Evolutionary conservation across 2,329 filamentous ascomycete species (phyloP).

Genomic region (Pseudogymnoascus sp.): DNA sequence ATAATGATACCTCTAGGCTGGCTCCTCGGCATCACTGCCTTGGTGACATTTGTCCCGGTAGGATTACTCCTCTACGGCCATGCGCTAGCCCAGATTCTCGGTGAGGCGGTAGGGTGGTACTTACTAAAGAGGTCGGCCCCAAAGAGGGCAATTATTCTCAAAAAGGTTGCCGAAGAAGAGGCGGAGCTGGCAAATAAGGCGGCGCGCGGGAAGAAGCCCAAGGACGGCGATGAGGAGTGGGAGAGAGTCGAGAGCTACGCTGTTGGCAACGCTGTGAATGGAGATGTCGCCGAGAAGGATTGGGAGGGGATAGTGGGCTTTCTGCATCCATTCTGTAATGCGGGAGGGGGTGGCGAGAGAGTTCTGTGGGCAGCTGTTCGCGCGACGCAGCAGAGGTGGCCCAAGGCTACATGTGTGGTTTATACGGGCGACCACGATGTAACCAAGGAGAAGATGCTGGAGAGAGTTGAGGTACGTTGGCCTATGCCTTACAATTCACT

Average conservation of each 20-base stretch:
- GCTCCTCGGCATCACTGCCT: slow-evolving; percentile 4
- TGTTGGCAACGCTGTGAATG: slow-evolving; percentile 37
- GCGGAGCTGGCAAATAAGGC: not conserved
- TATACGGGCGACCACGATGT: slow-evolving; percentile 95
- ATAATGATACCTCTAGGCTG: not conserved
- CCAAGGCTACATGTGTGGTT: slow-evolving; percentile 79
- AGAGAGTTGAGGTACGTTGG: slow-evolving; percentile 58
- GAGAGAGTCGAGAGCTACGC: slow-evolving; percentile 56
- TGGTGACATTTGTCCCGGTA: not conserved
- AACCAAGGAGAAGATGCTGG: slow-evolving; percentile 69
- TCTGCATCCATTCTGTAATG: slow-evolving; percentile 98
- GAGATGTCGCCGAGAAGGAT: slow-evolving; percentile 41
- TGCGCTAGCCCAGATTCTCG: slow-evolving; percentile 4
- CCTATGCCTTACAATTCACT: not conserved
- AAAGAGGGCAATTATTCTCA: slow-evolving; percentile 23
- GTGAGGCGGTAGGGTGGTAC: not conserved
- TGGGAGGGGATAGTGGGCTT: slow-evolving; percentile 89
- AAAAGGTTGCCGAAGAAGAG: slow-evolving; percentile 12
- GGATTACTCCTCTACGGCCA: not conserved
- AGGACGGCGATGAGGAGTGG: slow-evolving; percentile 38
- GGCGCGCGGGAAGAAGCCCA: slow-evolving; percentile 28
- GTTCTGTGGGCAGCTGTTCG: slow-evolving; percentile 94
- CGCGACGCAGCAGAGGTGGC: slow-evolving; percentile 83
- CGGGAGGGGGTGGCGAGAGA: slow-evolving; percentile 88
- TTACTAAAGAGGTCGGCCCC: not conserved